Evolutionary conservation across 164 flowering plant genomes (phyloP).

Genomic region (Dillenia turbinata): DNA sequence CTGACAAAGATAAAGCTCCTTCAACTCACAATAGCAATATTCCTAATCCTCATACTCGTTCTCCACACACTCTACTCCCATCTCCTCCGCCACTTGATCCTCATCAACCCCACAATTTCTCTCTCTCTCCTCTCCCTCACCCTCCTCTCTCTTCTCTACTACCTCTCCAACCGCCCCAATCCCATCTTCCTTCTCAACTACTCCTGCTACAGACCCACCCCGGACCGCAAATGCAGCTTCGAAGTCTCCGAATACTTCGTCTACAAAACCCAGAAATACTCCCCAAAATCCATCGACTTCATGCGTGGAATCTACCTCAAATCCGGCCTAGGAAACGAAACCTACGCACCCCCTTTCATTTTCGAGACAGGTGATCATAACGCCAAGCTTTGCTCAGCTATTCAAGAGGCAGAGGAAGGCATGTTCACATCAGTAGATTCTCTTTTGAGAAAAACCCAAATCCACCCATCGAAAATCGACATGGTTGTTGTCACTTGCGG

Average conservation of each 20-base stretch:
- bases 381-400: slow-evolving; percentile 27
- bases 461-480: slow-evolving; percentile 28
- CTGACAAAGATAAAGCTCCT: slow-evolving; percentile 13
- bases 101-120: slow-evolving; percentile 14
- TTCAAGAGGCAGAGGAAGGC: slow-evolving; percentile 48
- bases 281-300: slow-evolving; percentile 26
- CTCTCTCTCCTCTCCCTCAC: slow-evolving; percentile 15
- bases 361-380: slow-evolving; percentile 19
- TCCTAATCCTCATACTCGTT: slow-evolving; percentile 24
- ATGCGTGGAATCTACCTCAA: slow-evolving; percentile 47
- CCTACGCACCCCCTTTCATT: slow-evolving; percentile 55
- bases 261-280: slow-evolving; percentile 19
- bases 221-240: slow-evolving; percentile 29
- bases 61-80: slow-evolving; percentile 19
- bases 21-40: slow-evolving; percentile 26
- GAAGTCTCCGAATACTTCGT: slow-evolving; percentile 31
- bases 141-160: slow-evolving; percentile 14
- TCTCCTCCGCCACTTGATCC: slow-evolving; percentile 12
- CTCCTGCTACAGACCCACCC: slow-evolving; percentile 41
- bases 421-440: slow-evolving; percentile 37
- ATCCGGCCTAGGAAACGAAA: slow-evolving; percentile 56
- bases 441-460: slow-evolving; percentile 26
- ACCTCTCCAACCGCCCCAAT: slow-evolving; percentile 18
- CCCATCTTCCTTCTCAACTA: slow-evolving; percentile 42
- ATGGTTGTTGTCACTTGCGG: slow-evolving; percentile 42